Evolutionary conservation across 306 rosid species (phyloP), one percentile per base, ranked within the genome.

Genomic region (Cicer bijugum): DNA sequence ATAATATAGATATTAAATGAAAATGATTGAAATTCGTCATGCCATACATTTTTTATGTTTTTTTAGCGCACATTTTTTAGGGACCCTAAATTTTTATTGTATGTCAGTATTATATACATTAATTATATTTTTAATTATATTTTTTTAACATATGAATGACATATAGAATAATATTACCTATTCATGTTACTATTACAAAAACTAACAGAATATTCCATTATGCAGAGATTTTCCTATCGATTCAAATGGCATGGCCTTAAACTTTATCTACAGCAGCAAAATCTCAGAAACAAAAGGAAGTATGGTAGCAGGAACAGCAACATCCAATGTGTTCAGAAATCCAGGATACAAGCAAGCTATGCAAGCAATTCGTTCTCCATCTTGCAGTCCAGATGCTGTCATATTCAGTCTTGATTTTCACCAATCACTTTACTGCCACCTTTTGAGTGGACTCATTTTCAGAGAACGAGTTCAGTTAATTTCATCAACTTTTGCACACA

Each of bases 371-470:
- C 88, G 81, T 19, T 82, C 93, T 7, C 86, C 65, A 7, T 75
- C 87, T 69, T 82, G 91, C 77, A 89, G 99, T 85, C 99, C 99
- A 0, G 92, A 88, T 23, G 99, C 84, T 47, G 97, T 95, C 4
- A 86, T 95, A 14, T 95, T 91, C 11, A 92, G 97, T 43, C 78
- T 90, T 4, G 99, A 95, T 77, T 91, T 88, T 76, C 87, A 88
- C 61, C 97, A 95, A 70, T 87, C 99, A 1, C 20, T 95, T 3
- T 95, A 95, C 78, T 95, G 97, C 80, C 99, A 95, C 75, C 92
- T 95, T 74, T 76, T 95, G 19, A 90, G 99, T 57, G 97, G 97
- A 1, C 81, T 95, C 19, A 78, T 95, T 38, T 87, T 83, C 68
- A 46, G 83, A 1, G 90, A 91, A 1, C 90, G 90, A 63, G 76